phyloP scores from a whole-genome alignment of 2,329 filamentous ascomycete genomes.

The Bipolaris victoriae region DNA sequence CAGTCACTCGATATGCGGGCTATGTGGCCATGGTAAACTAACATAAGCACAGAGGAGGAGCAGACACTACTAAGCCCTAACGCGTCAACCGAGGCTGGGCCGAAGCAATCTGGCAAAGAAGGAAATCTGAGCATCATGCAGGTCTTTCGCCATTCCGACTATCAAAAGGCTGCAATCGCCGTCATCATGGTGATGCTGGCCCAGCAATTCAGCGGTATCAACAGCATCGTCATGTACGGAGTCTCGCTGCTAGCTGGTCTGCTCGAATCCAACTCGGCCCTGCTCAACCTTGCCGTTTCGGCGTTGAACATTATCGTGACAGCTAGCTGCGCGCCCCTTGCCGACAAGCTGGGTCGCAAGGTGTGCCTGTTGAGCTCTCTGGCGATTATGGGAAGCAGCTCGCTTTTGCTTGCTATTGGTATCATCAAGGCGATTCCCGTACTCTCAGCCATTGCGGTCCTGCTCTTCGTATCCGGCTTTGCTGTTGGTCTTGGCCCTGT shows the following conservation, averaged over 20 bases:
- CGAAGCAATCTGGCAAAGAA: slow-evolving; percentile 37
- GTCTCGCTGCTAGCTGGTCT: slow-evolving; percentile 84
- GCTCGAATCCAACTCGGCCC: slow-evolving; percentile 78
- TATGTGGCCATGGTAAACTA: slow-evolving; percentile 9
- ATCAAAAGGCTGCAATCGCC: slow-evolving; percentile 82
- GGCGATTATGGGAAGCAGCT: slow-evolving; percentile 79
- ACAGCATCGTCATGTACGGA: slow-evolving; percentile 98
- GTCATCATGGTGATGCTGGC: slow-evolving; percentile 93
- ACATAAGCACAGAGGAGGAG: slow-evolving; percentile 63
- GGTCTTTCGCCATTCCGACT: slow-evolving; percentile 70
- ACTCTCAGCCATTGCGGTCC: slow-evolving; percentile 79
- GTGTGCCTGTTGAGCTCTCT: slow-evolving; percentile 82
- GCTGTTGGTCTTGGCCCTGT: slow-evolving; percentile 91
- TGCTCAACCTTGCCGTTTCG: slow-evolving; percentile 88
- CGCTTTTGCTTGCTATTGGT: slow-evolving; percentile 77
- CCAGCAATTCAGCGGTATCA: slow-evolving; percentile 90
- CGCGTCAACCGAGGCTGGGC: slow-evolving; percentile 30
- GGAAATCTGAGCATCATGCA: slow-evolving; percentile 53
- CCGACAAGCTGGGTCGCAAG: slow-evolving; percentile 88
- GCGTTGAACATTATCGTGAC: slow-evolving; percentile 86
- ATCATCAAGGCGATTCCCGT: slow-evolving; percentile 76
- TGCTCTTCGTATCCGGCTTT: slow-evolving; percentile 88
- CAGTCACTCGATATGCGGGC: slow-evolving; percentile 2
- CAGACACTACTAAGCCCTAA: slow-evolving; percentile 67
- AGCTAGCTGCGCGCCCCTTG: slow-evolving; percentile 78